Percentiles rank a stretch among this genome's conserved stretches.
These are phyloP conservation scores for Henckelia pumila DNA, from an alignment of 257 asterid species.

Conservation along the genomic window DNA sequence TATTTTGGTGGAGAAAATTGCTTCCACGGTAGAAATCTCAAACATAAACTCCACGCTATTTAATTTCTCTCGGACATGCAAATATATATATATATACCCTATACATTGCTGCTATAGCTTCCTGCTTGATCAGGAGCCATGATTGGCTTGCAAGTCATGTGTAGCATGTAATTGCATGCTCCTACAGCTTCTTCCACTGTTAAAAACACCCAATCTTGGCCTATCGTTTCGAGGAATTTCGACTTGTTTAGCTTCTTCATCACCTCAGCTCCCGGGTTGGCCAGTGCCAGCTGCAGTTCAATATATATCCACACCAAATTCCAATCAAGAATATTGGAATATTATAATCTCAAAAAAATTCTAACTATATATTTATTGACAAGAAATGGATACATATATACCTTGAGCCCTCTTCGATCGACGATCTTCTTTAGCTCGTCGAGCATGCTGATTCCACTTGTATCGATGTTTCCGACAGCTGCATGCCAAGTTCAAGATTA, in stretches of 20 bases:
- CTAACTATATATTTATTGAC: no score
- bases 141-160: slow-evolving; percentile 48
- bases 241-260: slow-evolving; percentile 89
- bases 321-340: background rate
- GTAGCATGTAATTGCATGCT: slow-evolving; percentile 78
- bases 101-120: slow-evolving; percentile 57
- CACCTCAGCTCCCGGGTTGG: slow-evolving; percentile 80
- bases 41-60: background rate
- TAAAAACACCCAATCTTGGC: slow-evolving; percentile 81
- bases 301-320: background rate
- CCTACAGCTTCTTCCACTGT: slow-evolving; percentile 93
- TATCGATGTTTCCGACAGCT: slow-evolving; percentile 96
- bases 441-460: slow-evolving; percentile 92
- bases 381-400: no score
- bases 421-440: slow-evolving; percentile 73
- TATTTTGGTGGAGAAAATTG: background rate
- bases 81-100: background rate
- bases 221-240: slow-evolving; percentile 63
- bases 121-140: slow-evolving; percentile 26
- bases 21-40: background rate
- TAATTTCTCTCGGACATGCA: background rate
- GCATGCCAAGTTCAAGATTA: slow-evolving; percentile 24
- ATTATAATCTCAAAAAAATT: no score
- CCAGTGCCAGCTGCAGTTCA: slow-evolving; percentile 64
- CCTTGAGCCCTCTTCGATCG: slow-evolving; percentile 86